Evolutionary conservation across 1,139 yeast species (phyloP), one percentile per base, ranked within the genome.

Genomic region (Yamadazyma dushanensis): DNA sequence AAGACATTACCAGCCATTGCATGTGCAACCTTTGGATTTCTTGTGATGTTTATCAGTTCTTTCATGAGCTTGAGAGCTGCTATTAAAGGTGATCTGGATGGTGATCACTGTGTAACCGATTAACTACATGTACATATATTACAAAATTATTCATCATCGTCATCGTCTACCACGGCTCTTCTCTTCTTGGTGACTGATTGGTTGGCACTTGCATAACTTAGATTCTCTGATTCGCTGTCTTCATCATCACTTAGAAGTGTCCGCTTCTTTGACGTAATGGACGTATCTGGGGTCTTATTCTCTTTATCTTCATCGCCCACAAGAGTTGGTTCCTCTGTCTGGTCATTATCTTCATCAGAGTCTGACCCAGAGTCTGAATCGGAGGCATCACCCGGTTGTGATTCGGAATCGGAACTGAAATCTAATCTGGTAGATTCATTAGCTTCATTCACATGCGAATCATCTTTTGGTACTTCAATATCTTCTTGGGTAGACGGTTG

Each of bases 21-120:
- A 0, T 83, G 95, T 53, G 76, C 83, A 9, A 54, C 63, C 0
- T 89, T 90, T 61, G 97, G 97, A 0, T 59, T 80, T 24, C 44
- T 74, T 6, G 86, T 90, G 8, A 85, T 90, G 95, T 47, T 85
- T 23, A 65, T 88, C 13, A 85, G 96, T 22, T 82, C 95, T 0
- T 61, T 72, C 15, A 88, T 85, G 69, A 86, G 95, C 9, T 65
- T 88, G 5, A 44, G 71, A 16, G 66, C 73, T 26, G 70, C 83
- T n/a, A 34, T 76, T n/a, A 57, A 59, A 5, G 49, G 47, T 23
- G 41, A 44, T 9, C 51, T 51, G 6, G 62, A 53, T 25, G 50
- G 46, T 18, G 55, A 48, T 20, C 72, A 69, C 37, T 71, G 77
- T 49, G 70, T 63, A 9, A 63, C 54, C 6, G 71, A 61, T 46